Evolutionary conservation across 352 stramenopile genomes (phyloP).

Genomic region (Globisporangium iwayamae): DNA sequence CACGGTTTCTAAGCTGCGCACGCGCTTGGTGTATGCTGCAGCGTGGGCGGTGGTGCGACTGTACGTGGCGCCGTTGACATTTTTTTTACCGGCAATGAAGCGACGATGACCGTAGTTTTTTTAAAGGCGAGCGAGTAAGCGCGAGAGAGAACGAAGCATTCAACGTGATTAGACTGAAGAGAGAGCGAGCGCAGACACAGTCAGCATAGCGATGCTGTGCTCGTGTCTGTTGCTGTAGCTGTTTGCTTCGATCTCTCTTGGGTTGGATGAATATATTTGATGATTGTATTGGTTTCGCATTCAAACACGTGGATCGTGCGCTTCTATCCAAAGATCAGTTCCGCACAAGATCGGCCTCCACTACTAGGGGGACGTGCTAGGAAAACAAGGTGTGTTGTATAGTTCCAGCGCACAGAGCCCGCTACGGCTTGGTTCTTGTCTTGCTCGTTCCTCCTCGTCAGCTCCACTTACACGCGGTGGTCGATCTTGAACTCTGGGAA

Average conservation of each 20-base stretch:
- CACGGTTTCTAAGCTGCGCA: conserved; percentile 94
- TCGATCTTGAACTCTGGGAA: conserved; percentile 85
- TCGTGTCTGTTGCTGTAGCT: conserved; percentile 1
- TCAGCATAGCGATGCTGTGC: neutral
- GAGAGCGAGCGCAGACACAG: neutral
- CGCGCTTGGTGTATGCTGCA: neutral
- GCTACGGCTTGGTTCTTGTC: neutral
- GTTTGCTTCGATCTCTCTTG: conserved; percentile 1
- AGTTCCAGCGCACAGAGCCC: neutral
- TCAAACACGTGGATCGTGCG: neutral
- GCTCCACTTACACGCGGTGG: conserved; percentile 38
- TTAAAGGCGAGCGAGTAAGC: neutral
- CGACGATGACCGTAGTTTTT: conserved; percentile 4
- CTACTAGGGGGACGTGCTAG: neutral
- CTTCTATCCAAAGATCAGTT: conserved; percentile 1
- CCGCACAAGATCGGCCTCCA: neutral
- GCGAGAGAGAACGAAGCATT: conserved; percentile 1
- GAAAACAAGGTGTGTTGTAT: conserved; percentile 3
- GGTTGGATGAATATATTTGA: conserved; percentile 21
- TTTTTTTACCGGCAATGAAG: neutral
- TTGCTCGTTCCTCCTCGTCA: neutral
- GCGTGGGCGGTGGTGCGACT: neutral
- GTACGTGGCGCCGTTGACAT: neutral
- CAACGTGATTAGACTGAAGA: conserved; percentile 5
- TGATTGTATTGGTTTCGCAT: conserved; percentile 16